Evolutionary conservation across 805 yeast genomes (phyloP), one percentile per base, ranked within the genome.

Genomic region (Lipomyces starkeyi): DNA sequence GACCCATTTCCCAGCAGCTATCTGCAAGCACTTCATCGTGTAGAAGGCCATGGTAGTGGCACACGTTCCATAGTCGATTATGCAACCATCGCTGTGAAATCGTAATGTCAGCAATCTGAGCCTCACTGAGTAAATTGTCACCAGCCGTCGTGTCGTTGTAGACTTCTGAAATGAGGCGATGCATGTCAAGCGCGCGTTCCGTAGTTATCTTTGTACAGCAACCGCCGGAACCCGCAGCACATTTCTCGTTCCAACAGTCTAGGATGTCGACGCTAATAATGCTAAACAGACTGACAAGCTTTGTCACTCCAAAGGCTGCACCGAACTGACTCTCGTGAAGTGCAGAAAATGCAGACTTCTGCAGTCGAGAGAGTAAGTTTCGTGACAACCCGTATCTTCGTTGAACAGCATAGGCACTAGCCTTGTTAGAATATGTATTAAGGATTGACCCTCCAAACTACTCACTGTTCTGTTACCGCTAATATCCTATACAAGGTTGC

Each of bases 381-480:
- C 7, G 17, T 9, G 56, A 53, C 8, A 53, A 25, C 56, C 2
- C 34, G 34, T 53, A 53, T 3, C 56, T 7, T 9, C 9, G 17
- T 17, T 25, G 34, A 25, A 53, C 56, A 9, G 56, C 56, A 53
- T 11, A 14, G 17, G 56, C 56, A 29, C 54, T 37, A 5, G 43
- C 5, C 17, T 4, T 37, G 17, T 37, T 49, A 49, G 54, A 27
- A 49, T 4, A 49, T 14, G 27, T 49, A n/a, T 49, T 29, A 1
- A 29, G 0, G 32, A 5, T 27, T n/a, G 27, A 20, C 2, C 3
- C 54, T 6, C 20, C 6, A 49, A 8, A 49, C 22, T 49, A 52
- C 65, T 43, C 54, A 62, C 61, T 58, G 68, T 27, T 65, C 68
- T 25, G 68, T 65, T 13, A 65, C 63, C 35, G 57, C 66, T 8